These are phyloP conservation scores for Gymnopilus dilepis DNA, from an alignment of 768 basidiomycete species.

Conservation along the genomic window DNA sequence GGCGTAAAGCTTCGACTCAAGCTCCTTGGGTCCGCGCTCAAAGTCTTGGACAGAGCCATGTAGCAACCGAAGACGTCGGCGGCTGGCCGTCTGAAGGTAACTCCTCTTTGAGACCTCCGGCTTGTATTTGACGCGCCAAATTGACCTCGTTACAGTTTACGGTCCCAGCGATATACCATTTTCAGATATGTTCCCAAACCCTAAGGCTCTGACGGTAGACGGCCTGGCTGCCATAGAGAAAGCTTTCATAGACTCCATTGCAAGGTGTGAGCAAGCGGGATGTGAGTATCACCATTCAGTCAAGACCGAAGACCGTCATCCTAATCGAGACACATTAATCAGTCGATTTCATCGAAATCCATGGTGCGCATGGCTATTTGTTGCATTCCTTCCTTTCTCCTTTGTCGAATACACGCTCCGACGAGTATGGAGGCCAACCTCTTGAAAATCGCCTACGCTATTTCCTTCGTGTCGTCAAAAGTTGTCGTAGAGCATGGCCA, in stretches of 20 bases:
- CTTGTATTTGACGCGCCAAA: no score
- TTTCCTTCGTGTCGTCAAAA: constrained; percentile 59
- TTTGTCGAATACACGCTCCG: constrained; percentile 72
- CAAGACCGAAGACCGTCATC: background rate
- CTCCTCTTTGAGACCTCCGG: constrained; percentile 8
- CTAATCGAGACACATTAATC: background rate
- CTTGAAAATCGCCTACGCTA: constrained; percentile 77
- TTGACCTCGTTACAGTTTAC: constrained; percentile 48
- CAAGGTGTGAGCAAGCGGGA: constrained; percentile 62
- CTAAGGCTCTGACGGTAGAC: constrained; percentile 59
- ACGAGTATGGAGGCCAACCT: constrained; percentile 70
- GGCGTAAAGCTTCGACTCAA: constrained; percentile 70
- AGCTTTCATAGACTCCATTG: constrained; percentile 54
- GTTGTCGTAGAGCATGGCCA: constrained; percentile 60
- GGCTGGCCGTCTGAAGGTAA: constrained; percentile 78
- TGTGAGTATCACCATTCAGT: constrained; percentile 45
- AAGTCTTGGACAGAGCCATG: constrained; percentile 35
- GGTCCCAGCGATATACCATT: constrained; percentile 67
- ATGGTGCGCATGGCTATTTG: constrained; percentile 76
- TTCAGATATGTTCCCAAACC: constrained; percentile 53
- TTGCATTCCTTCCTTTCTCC: constrained; percentile 74
- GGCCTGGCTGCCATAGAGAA: constrained; percentile 55
- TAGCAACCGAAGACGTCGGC: constrained; percentile 53
- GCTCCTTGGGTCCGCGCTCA: constrained; percentile 67
- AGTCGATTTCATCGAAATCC: constrained; percentile 78